These are phyloP conservation scores for Pythium sukuiense DNA, from an alignment of 352 stramenopile species.

Conservation along the genomic window DNA sequence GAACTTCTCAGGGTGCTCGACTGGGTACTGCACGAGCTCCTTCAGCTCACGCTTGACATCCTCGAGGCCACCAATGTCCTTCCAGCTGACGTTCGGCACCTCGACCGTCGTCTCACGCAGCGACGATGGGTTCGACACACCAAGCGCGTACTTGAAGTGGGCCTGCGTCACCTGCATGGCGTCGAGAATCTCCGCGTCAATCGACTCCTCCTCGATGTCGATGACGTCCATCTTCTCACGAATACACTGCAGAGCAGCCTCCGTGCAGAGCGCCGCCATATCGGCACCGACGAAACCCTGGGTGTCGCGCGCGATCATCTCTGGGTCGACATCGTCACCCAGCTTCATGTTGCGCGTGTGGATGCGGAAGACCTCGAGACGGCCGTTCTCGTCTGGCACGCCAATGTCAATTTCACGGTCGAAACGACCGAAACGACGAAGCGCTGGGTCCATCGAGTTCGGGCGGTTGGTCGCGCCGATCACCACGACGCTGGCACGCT, in stretches of 20 bases:
- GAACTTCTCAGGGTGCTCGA: conserved; percentile 99
- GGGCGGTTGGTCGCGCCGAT: conserved; percentile 99
- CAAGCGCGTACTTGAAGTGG: conserved; percentile 99
- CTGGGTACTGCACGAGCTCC: conserved; percentile 99
- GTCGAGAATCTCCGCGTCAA: conserved; percentile 99
- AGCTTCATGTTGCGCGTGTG: conserved; percentile 99
- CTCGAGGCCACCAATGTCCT: conserved; percentile 99
- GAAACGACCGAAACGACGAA: conserved; percentile 98
- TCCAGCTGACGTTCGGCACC: conserved; percentile 98
- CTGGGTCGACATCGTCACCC: conserved; percentile 98
- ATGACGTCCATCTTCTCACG: conserved; percentile 99
- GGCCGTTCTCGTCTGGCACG: conserved; percentile 98
- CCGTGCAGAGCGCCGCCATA: conserved; percentile 98
- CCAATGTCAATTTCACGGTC: conserved; percentile 99
- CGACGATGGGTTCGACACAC: conserved; percentile 97
- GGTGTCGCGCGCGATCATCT: conserved; percentile 97
- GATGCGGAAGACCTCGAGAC: conserved; percentile 99
- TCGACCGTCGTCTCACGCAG: conserved; percentile 99
- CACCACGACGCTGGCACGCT: conserved; percentile 94
- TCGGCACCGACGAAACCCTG: conserved; percentile 99
- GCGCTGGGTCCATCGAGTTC: conserved; percentile 97
- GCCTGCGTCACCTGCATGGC: conserved; percentile 98
- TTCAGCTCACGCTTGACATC: conserved; percentile 98
- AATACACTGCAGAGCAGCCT: conserved; percentile 98
- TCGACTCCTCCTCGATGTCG: conserved; percentile 99